Conservation (phyloP, 208 protist genomes). For the Phytomonas sp. region DNA sequence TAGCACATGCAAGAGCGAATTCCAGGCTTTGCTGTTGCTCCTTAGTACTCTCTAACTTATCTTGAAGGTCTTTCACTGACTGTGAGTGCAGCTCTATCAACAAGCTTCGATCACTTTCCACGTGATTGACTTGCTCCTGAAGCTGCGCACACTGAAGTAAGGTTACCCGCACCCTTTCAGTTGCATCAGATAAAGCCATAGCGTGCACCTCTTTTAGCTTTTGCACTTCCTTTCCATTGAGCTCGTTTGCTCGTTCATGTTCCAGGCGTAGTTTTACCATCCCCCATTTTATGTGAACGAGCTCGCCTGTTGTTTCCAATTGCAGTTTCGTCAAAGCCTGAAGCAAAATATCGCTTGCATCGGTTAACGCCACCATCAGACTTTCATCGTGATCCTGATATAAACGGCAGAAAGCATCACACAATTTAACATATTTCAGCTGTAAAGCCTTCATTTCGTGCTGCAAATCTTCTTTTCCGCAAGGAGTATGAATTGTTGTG, state of each 20-base stretch:
- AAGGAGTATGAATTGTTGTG: background rate
- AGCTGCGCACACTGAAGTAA: background rate
- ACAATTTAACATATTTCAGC: background rate
- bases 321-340: background rate
- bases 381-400: background rate
- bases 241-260: background rate
- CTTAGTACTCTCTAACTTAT: background rate
- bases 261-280: background rate
- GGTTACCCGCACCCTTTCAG: background rate
- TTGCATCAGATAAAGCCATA: background rate
- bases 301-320: background rate
- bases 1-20: background rate
- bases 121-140: background rate
- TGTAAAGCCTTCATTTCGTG: background rate
- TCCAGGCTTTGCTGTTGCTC: background rate
- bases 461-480: background rate
- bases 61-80: background rate
- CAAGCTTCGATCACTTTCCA: background rate
- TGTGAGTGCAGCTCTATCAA: background rate
- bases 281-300: background rate
- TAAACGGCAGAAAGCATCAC: background rate
- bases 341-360: background rate
- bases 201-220: background rate
- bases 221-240: background rate
- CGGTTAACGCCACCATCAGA: background rate